Evolutionary conservation across 805 yeast genomes (phyloP).

Genomic region (Sugiyamaella americana): DNA sequence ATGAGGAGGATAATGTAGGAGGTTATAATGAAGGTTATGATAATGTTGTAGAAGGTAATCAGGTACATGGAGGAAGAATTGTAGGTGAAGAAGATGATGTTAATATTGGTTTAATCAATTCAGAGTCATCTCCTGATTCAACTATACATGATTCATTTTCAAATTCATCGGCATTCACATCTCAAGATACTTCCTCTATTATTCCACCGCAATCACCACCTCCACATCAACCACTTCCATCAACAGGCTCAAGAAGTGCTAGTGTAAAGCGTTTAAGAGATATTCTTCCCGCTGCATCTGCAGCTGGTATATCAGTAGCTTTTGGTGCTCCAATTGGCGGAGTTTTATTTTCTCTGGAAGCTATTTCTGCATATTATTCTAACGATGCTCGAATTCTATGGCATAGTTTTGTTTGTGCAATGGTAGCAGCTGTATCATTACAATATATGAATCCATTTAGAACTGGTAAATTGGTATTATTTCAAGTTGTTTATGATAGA

Average conservation of each 20-base stretch:
- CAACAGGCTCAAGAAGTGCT: constrained; percentile 19
- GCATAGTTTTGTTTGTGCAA: constrained; percentile 78
- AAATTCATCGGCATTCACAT: background rate
- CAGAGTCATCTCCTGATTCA: background rate
- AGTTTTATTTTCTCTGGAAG: constrained; percentile 69
- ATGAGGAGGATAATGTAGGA: constrained; percentile 1
- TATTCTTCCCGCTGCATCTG: constrained; percentile 64
- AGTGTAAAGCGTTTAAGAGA: constrained; percentile 40
- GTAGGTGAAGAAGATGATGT: background rate
- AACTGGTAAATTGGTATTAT: constrained; percentile 49
- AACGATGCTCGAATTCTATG: constrained; percentile 59
- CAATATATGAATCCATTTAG: constrained; percentile 47
- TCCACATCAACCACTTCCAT: background rate
- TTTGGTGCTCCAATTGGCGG: constrained; percentile 88
- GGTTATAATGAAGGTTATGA: background rate
- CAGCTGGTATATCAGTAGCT: constrained; percentile 80
- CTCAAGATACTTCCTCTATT: background rate
- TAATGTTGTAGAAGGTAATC: background rate
- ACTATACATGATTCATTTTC: too few relatives aligned
- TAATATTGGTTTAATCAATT: background rate
- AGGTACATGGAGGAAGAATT: background rate
- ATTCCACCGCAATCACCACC: too few relatives aligned
- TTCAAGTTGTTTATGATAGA: constrained; percentile 61
- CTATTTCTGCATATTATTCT: constrained; percentile 51
- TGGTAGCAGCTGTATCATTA: constrained; percentile 59